Conservation (phyloP, 495 filamentous ascomycete species). For the Neurospora sp. region DNA sequence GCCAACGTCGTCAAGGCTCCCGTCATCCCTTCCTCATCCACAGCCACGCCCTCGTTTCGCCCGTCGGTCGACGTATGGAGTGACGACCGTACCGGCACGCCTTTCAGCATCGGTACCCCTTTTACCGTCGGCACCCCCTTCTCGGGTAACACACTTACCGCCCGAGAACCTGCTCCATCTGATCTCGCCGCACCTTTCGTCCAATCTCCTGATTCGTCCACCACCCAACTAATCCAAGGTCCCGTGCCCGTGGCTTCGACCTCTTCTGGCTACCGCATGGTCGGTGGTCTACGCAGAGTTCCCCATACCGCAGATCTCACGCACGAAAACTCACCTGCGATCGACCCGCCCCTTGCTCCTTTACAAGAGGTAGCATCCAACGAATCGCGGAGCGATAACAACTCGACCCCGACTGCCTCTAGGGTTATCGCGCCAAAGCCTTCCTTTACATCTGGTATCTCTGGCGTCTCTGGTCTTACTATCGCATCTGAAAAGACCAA, state of each 20-base stretch:
- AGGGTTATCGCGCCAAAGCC: constrained; percentile 24
- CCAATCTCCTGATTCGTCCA: constrained; percentile 21
- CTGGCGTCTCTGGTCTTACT: constrained; percentile 26
- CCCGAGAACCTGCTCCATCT: constrained; percentile 9
- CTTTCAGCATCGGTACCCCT: constrained; percentile 15
- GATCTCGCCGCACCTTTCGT: constrained; percentile 14
- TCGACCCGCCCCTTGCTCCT: constrained; percentile 28
- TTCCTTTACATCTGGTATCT: constrained; percentile 31
- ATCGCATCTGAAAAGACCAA: constrained; percentile 40
- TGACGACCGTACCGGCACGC: constrained; percentile 35
- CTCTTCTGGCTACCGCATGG: constrained; percentile 44
- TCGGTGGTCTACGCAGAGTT: constrained; percentile 46
- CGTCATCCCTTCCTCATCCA: constrained; percentile 24
- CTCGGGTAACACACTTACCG: constrained; percentile 26
- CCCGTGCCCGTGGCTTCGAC: constrained; percentile 26
- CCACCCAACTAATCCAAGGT: constrained; percentile 33
- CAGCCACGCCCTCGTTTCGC: constrained; percentile 33
- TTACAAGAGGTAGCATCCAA: constrained; percentile 25
- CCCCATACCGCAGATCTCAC: constrained; percentile 39
- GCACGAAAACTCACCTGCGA: constrained; percentile 23
- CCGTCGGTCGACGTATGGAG: constrained; percentile 37
- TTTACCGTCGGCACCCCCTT: constrained; percentile 28
- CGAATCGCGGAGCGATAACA: neutral
- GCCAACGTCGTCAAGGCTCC: constrained; percentile 17
- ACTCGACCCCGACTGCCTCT: constrained; percentile 6